A percentile compares a stretch with the other conserved stretches of the same genome.
Conservation (phyloP, 768 basidiomycete species). For the Kwoniella pini region DNA sequence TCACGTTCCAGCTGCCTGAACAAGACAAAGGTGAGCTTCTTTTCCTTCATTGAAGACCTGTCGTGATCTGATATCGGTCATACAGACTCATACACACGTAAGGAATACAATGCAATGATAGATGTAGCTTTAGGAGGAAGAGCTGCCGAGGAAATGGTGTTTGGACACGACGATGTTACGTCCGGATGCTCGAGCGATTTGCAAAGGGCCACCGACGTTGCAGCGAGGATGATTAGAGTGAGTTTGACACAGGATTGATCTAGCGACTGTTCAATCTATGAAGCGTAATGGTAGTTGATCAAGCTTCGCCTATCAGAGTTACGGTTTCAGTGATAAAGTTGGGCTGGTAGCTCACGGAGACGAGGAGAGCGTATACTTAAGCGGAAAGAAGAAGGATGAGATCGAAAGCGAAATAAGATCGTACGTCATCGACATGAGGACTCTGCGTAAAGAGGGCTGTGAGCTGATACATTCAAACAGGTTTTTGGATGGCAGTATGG, state of each 20-base stretch:
- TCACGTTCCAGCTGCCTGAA: constrained; percentile 56
- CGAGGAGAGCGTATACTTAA: constrained; percentile 69
- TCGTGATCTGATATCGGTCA: too few species aligned
- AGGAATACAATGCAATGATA: constrained; percentile 60
- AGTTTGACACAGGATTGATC: constrained; percentile 35
- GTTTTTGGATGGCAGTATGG: constrained; percentile 70
- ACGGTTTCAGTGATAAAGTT: constrained; percentile 56
- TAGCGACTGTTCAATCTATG: too few species aligned
- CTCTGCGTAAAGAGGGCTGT: constrained; percentile 7
- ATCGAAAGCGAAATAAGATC: constrained; percentile 84
- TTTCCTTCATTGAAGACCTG: too few species aligned
- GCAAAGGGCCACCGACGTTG: constrained; percentile 72
- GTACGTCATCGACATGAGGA: constrained; percentile 58
- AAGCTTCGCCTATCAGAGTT: constrained; percentile 33
- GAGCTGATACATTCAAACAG: constrained; percentile 41
- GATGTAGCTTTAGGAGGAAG: constrained; percentile 94
- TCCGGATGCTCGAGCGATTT: constrained; percentile 92
- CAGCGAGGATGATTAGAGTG: constrained; percentile 86
- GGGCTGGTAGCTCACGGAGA: constrained; percentile 78
- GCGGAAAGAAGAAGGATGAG: constrained; percentile 72
- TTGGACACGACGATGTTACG: constrained; percentile 81
- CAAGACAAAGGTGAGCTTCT: constrained; percentile 50
- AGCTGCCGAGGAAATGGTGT: constrained; percentile 91
- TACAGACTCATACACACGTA: constrained; percentile 53
- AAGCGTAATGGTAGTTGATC: background rate